These are phyloP conservation scores for Arabidopsis thaliana DNA, from an alignment of 345 rosid species.

Conservation along the genomic window DNA sequence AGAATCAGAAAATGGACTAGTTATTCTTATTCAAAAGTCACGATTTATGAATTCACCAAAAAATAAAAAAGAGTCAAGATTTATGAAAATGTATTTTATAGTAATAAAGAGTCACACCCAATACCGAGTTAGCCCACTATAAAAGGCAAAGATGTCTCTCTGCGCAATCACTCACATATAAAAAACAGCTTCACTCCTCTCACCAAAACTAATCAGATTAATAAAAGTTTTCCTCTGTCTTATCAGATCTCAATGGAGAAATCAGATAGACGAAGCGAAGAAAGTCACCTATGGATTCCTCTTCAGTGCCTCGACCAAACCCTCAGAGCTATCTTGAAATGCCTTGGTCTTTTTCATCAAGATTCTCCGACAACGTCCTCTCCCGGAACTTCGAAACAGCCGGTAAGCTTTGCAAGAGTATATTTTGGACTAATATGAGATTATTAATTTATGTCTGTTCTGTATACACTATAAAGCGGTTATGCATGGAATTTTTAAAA, in stretches of 20 bases:
- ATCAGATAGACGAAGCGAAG: slow-evolving; percentile 11
- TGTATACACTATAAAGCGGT: background rate
- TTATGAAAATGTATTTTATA: background rate
- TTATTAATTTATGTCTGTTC: background rate
- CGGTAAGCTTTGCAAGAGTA: slow-evolving; percentile 25
- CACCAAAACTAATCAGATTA: background rate
- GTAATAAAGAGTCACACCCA: slow-evolving; percentile 4
- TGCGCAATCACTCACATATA: background rate
- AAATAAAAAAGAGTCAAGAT: background rate
- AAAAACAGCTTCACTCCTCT: slow-evolving; percentile 23
- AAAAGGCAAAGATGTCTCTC: slow-evolving; percentile 21
- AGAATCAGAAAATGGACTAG: background rate
- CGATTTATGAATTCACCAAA: background rate
- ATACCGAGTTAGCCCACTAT: slow-evolving; percentile 40
- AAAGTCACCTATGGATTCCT: slow-evolving; percentile 22
- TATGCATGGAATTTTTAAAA: background rate
- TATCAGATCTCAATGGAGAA: slow-evolving; percentile 32
- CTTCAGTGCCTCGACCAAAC: slow-evolving; percentile 24
- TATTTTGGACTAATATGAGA: background rate
- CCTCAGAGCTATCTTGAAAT: slow-evolving; percentile 30
- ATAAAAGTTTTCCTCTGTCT: background rate
- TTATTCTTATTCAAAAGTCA: background rate
- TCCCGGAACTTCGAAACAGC: background rate
- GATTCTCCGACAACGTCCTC: slow-evolving; percentile 6
- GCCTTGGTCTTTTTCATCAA: slow-evolving; percentile 28